phyloP scores from a whole-genome alignment of 805 yeast species.

The Sugiyamaella marilandica region DNA sequence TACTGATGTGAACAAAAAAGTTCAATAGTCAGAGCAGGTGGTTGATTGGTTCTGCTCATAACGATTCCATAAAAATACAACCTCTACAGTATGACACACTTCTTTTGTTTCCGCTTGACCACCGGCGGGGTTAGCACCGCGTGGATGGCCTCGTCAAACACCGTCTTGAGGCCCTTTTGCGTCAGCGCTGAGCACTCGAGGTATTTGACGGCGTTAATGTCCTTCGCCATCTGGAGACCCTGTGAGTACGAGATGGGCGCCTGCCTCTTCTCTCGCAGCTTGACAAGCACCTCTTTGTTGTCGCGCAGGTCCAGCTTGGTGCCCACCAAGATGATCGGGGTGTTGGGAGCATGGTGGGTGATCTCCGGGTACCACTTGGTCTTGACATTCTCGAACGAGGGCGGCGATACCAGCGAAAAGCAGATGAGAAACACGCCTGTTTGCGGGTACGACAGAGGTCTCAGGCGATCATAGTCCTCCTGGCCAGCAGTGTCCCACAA shows the following conservation, averaged over 20 bases:
- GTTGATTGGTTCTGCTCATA: too few species aligned
- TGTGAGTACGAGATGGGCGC: slow-evolving; percentile 56
- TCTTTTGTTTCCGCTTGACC: slow-evolving; percentile 38
- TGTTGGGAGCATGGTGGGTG: slow-evolving; percentile 71
- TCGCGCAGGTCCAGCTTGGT: slow-evolving; percentile 86
- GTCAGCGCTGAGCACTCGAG: slow-evolving; percentile 89
- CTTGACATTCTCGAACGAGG: slow-evolving; percentile 73
- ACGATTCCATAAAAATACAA: not conserved
- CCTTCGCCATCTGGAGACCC: slow-evolving; percentile 63
- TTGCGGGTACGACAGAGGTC: slow-evolving; percentile 89
- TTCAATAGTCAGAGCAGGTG: too few species aligned
- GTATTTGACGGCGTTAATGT: slow-evolving; percentile 66
- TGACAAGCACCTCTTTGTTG: slow-evolving; percentile 65
- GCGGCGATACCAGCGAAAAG: slow-evolving; percentile 77
- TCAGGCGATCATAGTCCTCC: slow-evolving; percentile 80
- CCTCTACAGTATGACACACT: slow-evolving; percentile 43
- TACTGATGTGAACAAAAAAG: not conserved
- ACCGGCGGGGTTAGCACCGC: slow-evolving; percentile 53
- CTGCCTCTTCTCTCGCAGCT: slow-evolving; percentile 53
- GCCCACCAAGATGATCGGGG: slow-evolving; percentile 70
- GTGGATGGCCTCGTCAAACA: slow-evolving; percentile 77
- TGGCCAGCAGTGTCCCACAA: slow-evolving; percentile 98
- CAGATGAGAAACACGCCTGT: slow-evolving; percentile 85
- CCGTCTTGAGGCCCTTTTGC: slow-evolving; percentile 78
- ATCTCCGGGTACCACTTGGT: slow-evolving; percentile 86